Percentiles rank a stretch among this genome's conserved stretches.
Evolutionary conservation across 2,329 filamentous ascomycete genomes (phyloP).

Genomic region (Pseudogymnoascus sp.): DNA sequence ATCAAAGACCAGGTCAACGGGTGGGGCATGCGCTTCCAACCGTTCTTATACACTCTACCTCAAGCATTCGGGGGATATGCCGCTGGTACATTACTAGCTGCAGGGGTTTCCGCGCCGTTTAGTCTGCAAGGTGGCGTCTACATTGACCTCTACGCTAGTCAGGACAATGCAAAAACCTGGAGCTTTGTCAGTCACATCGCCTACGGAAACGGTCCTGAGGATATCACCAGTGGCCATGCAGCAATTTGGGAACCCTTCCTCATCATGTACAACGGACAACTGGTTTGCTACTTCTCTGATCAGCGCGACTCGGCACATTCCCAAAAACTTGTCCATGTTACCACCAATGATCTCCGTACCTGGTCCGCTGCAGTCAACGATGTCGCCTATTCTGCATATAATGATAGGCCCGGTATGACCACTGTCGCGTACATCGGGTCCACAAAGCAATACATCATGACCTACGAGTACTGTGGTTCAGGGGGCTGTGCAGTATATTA

Average conservation of each 20-base stretch:
- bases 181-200: slow-evolving; percentile 58
- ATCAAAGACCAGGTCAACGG: slow-evolving; percentile 55
- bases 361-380: slow-evolving; percentile 55
- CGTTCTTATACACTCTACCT: slow-evolving; percentile 56
- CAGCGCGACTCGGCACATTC: slow-evolving; percentile 56
- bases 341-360: slow-evolving; percentile 46
- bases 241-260: slow-evolving; percentile 65
- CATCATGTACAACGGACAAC: slow-evolving; percentile 45
- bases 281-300: slow-evolving; percentile 64
- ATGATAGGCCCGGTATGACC: slow-evolving; percentile 59
- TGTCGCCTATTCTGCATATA: slow-evolving; percentile 51
- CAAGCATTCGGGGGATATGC: slow-evolving; percentile 47
- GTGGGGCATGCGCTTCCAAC: slow-evolving; percentile 59
- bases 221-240: slow-evolving; percentile 55
- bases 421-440: slow-evolving; percentile 45
- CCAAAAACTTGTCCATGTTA: slow-evolving; percentile 60
- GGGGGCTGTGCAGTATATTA: slow-evolving; percentile 1
- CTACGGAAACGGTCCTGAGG: slow-evolving; percentile 50
- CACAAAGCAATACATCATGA: slow-evolving; percentile 50
- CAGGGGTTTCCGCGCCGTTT: slow-evolving; percentile 31
- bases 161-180: slow-evolving; percentile 52
- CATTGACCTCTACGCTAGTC: slow-evolving; percentile 60
- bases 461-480: slow-evolving; percentile 41
- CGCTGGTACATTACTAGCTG: slow-evolving; percentile 53
- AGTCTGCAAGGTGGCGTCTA: slow-evolving; percentile 49